These are phyloP conservation scores for Apodospora peruviana DNA, from an alignment of 495 filamentous ascomycete genomes.

Conservation along the genomic window DNA sequence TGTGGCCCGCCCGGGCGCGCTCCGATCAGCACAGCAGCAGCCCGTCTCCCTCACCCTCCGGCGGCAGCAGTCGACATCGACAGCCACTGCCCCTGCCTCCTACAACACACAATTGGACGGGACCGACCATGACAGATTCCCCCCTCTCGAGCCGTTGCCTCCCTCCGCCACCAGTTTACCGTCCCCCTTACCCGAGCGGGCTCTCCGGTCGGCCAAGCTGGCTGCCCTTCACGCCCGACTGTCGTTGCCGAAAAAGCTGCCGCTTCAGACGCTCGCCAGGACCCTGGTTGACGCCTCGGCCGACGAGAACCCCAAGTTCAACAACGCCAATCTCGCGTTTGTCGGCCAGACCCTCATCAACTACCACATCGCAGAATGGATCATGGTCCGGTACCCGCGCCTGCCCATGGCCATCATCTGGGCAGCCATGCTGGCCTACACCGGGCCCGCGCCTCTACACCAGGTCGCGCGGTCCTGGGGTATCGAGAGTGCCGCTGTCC, in stretches of 20 bases:
- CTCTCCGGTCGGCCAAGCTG: constrained; percentile 80
- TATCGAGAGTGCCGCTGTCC: constrained; percentile 73
- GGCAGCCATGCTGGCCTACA: constrained; percentile 76
- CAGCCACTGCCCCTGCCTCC: constrained; percentile 2
- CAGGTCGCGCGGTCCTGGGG: constrained; percentile 79
- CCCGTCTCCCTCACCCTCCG: neutral
- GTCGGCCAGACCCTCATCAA: constrained; percentile 78
- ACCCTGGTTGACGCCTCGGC: constrained; percentile 80
- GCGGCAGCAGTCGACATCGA: neutral
- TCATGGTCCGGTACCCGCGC: constrained; percentile 82
- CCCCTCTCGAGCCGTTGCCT: constrained; percentile 24
- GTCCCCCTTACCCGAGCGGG: constrained; percentile 63
- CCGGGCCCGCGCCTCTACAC: constrained; percentile 63
- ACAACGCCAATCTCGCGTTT: constrained; percentile 63
- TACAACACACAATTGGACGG: constrained; percentile 5
- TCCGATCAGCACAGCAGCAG: constrained; percentile 13
- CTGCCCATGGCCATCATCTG: constrained; percentile 78
- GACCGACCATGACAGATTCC: constrained; percentile 16
- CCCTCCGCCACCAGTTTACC: constrained; percentile 28
- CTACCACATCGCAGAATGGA: constrained; percentile 81
- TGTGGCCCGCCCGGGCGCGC: constrained; percentile 17
- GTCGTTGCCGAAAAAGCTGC: constrained; percentile 72
- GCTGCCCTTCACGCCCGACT: constrained; percentile 90
- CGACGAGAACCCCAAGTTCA: constrained; percentile 57
- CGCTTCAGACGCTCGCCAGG: constrained; percentile 78